Evolutionary conservation across 192 early-diverging fungal genomes (phyloP).

Genomic region (Diversispora eburnea): DNA sequence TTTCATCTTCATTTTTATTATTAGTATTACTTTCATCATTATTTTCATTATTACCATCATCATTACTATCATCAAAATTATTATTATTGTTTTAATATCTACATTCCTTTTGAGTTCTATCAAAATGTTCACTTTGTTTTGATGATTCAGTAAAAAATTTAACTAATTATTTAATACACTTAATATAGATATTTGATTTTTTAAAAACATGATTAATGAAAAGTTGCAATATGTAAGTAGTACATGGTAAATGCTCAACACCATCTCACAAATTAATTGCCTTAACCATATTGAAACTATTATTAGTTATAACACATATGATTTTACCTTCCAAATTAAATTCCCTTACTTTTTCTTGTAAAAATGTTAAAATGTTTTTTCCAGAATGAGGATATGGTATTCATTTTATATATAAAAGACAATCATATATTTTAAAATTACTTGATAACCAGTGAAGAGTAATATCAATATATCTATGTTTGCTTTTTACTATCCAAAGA

Average conservation of each 20-base stretch:
- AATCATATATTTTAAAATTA: not conserved
- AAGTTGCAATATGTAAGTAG: not conserved
- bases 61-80: not conserved
- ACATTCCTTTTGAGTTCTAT: not conserved
- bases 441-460: not conserved
- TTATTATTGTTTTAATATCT: not conserved
- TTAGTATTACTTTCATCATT: not conserved
- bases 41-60: not conserved
- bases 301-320: not conserved
- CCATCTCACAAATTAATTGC: not conserved
- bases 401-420: not conserved
- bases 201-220: not conserved
- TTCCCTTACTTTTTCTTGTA: constrained; percentile 3
- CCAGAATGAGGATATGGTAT: constrained; percentile 1
- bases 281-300: not conserved
- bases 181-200: constrained; percentile 2
- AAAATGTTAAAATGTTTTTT: not conserved
- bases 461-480: not conserved
- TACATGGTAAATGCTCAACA: not conserved
- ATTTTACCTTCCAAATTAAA: not conserved
- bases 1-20: not conserved
- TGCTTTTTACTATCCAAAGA: not conserved
- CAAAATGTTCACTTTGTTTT: not conserved
- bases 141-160: not conserved
- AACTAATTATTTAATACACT: not conserved